Conservation (phyloP, 345 rosid genomes). For the Populus ilicifolia region DNA sequence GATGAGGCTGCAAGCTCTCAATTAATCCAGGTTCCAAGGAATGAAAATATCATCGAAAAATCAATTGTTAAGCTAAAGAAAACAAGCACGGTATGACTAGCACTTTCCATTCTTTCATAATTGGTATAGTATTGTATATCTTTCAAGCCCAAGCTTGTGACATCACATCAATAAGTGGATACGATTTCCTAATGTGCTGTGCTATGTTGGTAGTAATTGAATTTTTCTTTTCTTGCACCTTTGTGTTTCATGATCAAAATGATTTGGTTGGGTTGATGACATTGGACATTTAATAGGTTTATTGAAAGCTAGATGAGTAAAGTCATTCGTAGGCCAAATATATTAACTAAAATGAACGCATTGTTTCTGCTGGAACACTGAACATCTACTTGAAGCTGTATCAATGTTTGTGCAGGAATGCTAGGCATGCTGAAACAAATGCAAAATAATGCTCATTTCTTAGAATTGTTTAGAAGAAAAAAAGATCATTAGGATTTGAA, state of each 20-base stretch:
- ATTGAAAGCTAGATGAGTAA: neutral
- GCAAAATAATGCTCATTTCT: slow-evolving; percentile 5
- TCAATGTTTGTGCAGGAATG: neutral
- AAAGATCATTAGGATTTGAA: neutral
- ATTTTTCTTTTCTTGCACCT: neutral
- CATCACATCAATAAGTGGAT: neutral
- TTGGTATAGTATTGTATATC: neutral
- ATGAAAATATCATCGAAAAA: slow-evolving; percentile 61
- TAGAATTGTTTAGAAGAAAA: neutral
- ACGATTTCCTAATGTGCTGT: neutral
- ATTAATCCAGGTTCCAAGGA: slow-evolving; percentile 54
- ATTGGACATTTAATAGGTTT: neutral
- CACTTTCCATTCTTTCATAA: neutral
- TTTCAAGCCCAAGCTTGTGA: neutral
- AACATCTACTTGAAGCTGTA: neutral
- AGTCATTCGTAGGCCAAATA: neutral
- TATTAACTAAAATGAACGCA: neutral
- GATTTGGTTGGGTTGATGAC: neutral
- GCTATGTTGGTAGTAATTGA: neutral
- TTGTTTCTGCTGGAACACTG: neutral
- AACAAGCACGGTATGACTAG: slow-evolving; percentile 65
- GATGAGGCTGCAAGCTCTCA: slow-evolving; percentile 36
- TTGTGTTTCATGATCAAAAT: neutral
- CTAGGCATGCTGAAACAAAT: neutral
- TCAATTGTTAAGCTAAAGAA: slow-evolving; percentile 77